Evolutionary conservation across 192 early-diverging fungal genomes (phyloP).

Genomic region (Mortierella alpina): DNA sequence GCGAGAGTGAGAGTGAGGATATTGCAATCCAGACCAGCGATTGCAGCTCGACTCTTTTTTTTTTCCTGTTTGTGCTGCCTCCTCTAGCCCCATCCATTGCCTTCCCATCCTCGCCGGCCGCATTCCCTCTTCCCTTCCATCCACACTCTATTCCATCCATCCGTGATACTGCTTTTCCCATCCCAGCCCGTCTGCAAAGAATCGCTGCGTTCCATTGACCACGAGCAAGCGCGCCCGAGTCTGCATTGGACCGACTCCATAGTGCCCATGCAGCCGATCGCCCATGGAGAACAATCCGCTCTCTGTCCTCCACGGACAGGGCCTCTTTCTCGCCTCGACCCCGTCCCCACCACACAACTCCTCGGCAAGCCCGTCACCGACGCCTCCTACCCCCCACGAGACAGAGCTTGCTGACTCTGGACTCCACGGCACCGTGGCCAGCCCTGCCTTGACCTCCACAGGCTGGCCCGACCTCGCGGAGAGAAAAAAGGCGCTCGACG

Average conservation of each 20-base stretch:
- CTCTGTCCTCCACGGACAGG: slow-evolving; percentile 8
- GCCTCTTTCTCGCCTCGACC: slow-evolving; percentile 10
- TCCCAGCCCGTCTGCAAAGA: no score
- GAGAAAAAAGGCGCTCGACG: no score
- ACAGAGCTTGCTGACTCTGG: neutral
- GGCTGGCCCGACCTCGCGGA: no score
- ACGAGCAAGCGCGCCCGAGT: no score
- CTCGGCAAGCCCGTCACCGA: neutral
- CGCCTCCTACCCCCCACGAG: neutral
- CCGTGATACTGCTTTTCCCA: no score
- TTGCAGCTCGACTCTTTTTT: neutral
- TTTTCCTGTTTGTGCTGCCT: neutral
- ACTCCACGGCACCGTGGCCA: no score
- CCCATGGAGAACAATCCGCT: no score
- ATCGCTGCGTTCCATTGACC: no score
- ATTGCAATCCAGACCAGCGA: slow-evolving; percentile 36
- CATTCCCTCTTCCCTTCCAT: neutral
- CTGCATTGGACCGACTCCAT: no score
- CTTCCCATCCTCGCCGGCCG: neutral
- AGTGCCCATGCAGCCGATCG: no score
- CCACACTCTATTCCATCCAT: no score
- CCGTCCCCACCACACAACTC: neutral
- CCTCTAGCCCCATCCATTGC: neutral
- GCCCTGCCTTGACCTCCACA: no score
- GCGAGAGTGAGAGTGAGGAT: neutral